Evolutionary conservation across 2,329 filamentous ascomycete species (phyloP).

Genomic region (Sclerotinia minor): DNA sequence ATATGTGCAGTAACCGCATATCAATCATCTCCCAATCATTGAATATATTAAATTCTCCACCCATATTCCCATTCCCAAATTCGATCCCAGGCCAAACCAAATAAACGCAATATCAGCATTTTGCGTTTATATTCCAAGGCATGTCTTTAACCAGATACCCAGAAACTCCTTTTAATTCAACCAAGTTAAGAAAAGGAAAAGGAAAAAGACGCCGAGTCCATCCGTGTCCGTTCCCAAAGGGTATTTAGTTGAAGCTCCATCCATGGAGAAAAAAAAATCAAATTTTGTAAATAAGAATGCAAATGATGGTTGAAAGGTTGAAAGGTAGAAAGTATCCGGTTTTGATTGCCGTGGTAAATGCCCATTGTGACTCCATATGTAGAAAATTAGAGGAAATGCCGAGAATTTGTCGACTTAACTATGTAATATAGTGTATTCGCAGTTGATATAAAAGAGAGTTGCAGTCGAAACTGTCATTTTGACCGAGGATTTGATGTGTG

Average conservation of each 20-base stretch:
- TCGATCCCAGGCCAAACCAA: not conserved
- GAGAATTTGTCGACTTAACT: not conserved
- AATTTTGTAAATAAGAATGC: constrained; percentile 12
- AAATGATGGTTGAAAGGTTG: not conserved
- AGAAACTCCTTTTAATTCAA: constrained; percentile 17
- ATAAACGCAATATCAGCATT: not conserved
- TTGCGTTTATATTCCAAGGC: constrained; percentile 6
- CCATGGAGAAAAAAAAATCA: constrained; percentile 11
- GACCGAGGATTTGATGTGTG: not conserved
- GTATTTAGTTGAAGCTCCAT: constrained; percentile 20
- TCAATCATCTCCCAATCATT: constrained; percentile 8
- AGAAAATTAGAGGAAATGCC: not conserved
- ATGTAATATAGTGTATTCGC: not conserved
- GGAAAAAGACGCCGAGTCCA: constrained; percentile 11
- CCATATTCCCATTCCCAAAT: not conserved
- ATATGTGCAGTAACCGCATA: constrained; percentile 3
- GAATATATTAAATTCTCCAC: constrained; percentile 5
- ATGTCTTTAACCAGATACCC: constrained; percentile 11
- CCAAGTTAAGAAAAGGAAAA: not conserved
- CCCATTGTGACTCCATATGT: constrained; percentile 15
- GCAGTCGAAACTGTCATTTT: not conserved
- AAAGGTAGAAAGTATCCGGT: constrained; percentile 5
- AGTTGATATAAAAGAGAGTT: not conserved
- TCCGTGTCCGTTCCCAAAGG: constrained; percentile 16
- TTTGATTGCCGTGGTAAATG: constrained; percentile 20